Evolutionary conservation across 306 rosid genomes (phyloP), one percentile per base, ranked within the genome.

Genomic region (Vicia villosa): DNA sequence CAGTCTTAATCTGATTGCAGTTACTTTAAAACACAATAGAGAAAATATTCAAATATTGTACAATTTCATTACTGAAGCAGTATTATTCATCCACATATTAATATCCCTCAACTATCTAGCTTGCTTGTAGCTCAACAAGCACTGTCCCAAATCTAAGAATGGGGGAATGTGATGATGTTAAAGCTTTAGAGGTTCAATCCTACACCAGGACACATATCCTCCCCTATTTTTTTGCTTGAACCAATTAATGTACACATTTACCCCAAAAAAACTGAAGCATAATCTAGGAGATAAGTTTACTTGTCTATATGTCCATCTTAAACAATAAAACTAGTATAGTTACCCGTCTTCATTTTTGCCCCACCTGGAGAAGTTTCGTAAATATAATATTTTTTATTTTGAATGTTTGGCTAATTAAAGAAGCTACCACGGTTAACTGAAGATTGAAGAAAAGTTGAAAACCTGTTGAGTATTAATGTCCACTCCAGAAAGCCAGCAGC

Each of bases 401-500:
- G 37, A 42, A 74, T 2, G 57, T 17, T 17, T 51, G 36, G 69
- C 24, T 10, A 37, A 42, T 37, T 57, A n/a, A 57, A 17, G 26
- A 49, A 52, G n/a, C 32, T 9, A 10, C 63, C 38, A 46, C 6
- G 3, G 60, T 16, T 14, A 71, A 26, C 11, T 5, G 43, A 42
- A 62, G 66, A 15, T 4, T 6, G 11, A 43, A 75, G 64, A 74
- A 26, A 59, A 26, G 24, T 19, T 5, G 34, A 74, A 84, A 84
- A 92, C 98, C 97, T 93, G 98, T 76, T 93, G 98, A 2, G 98
- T 93, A 76, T 93, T 93, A 54, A 90, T 93, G 73, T 93, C 98
- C 32, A 93, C 97, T 73, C 98, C 98, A 75, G 98, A 93, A 50
- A 93, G 94, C 98, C 98, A 93, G 75, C 98, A 93, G 65, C 98